Evolutionary conservation across 768 basidiomycete genomes (phyloP).

Genomic region (Tricholoma sp.): DNA sequence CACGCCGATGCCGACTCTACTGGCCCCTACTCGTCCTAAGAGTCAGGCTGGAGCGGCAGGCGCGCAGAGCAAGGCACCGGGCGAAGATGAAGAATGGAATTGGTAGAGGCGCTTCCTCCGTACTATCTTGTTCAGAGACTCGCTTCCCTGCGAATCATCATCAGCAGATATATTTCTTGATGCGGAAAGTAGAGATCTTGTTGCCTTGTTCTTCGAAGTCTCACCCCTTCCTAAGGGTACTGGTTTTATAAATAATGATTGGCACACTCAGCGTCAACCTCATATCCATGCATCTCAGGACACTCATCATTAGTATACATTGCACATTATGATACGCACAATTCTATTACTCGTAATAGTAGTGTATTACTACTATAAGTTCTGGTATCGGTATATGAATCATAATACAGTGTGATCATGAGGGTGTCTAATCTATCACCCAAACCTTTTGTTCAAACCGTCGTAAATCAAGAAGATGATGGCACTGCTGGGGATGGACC

Average conservation of each 20-base stretch:
- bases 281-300: not conserved
- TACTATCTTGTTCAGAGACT: not conserved
- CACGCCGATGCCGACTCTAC: not conserved
- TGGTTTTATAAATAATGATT: not conserved
- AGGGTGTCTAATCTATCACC: not conserved
- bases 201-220: not conserved
- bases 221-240: not conserved
- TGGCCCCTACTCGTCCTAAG: not conserved
- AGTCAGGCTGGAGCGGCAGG: slow-evolving; percentile 1
- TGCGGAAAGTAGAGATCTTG: not conserved
- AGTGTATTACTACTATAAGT: no score
- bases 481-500: slow-evolving; percentile 85
- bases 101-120: slow-evolving; percentile 35
- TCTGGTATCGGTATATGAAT: no score
- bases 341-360: no score
- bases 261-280: not conserved
- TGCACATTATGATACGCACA: not conserved
- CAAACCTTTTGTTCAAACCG: slow-evolving; percentile 36
- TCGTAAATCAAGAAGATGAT: slow-evolving; percentile 94
- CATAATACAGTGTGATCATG: not conserved
- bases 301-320: not conserved
- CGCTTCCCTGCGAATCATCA: not conserved
- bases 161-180: not conserved
- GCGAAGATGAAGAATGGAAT: slow-evolving; percentile 57
- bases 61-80: slow-evolving; percentile 15